Evolutionary conservation across 768 basidiomycete genomes (phyloP), one percentile per base, ranked within the genome.

Genomic region (Russula sp.): DNA sequence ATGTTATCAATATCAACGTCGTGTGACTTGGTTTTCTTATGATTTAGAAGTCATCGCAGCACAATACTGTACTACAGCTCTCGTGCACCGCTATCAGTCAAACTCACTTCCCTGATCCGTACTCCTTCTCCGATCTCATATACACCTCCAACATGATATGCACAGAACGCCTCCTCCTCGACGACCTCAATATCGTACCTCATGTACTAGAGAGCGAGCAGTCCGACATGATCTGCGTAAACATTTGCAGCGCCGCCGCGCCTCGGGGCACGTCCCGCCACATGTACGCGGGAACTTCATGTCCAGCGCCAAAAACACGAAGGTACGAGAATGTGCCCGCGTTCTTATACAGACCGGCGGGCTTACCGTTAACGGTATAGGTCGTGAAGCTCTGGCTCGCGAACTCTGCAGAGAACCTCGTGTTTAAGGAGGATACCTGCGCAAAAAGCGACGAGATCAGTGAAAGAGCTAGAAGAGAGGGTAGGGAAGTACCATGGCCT

Each of bases 321-420:
- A 85, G 70, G 66, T 84, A 85, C 8, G 83, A 83, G 71, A 81
- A 79, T 10, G 76, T 82, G 10, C 84, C 84, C 9, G 84, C 83
- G 62, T 83, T 84, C 75, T 86, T 86, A 74, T 75, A 84, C 34
- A 81, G 71, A 2, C 84, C 85, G 4, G 84, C 75, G 3, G 71
- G 62, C 61, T 80, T 76, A 0, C 84, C 85, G 1, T 75, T 70
- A 16, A 86, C 84, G 0, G 76, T 83, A 73, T 77, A 85, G 54
- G 76, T 76, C 11, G 76, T 65, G 71, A 83, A 84, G 0, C 68
- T 24, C 67, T 83, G 80, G 46, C 73, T 58, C 48, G 78, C 73
- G 69, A 76, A 84, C 34, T 74, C 0, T 77, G n/a, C 7, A 11
- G 76, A 78, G 72, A 81, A 81, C 63, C 77, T 72, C 28, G 84